A percentile compares a stretch with the other conserved stretches of the same genome.
Evolutionary conservation across 2,329 filamentous ascomycete species (phyloP).

Genomic region (Rosellinia necatrix): DNA sequence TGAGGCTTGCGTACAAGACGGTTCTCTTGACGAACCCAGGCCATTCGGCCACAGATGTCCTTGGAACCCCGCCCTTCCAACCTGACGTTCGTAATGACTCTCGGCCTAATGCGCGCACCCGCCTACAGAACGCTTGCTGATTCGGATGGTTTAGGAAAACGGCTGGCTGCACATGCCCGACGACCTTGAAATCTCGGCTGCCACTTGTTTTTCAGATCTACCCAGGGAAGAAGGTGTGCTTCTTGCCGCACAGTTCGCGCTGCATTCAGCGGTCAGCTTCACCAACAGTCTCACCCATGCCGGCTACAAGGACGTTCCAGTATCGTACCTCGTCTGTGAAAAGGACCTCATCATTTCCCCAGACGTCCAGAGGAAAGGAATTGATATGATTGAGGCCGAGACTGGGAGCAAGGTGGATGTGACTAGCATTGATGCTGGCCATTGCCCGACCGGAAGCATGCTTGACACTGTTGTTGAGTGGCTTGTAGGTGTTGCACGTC

Average conservation of each 20-base stretch:
- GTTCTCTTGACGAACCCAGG: constrained; percentile 35
- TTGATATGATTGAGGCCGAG: constrained; percentile 40
- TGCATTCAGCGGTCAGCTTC: constrained; percentile 45
- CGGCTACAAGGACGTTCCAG: constrained; percentile 47
- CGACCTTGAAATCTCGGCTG: constrained; percentile 22
- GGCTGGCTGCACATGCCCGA: constrained; percentile 37
- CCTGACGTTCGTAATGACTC: too few species aligned
- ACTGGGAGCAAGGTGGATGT: constrained; percentile 44
- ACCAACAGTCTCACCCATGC: constrained; percentile 42
- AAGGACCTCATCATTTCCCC: constrained; percentile 42
- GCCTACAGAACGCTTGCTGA: neutral
- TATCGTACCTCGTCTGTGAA: constrained; percentile 47
- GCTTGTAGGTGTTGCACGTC: constrained; percentile 18
- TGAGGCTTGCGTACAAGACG: constrained; percentile 41
- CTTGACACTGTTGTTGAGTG: constrained; percentile 36
- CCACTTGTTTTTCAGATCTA: constrained; percentile 35
- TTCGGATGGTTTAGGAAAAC: constrained; percentile 26
- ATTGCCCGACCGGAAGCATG: constrained; percentile 39
- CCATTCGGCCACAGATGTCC: constrained; percentile 20
- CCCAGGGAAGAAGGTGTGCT: constrained; percentile 31
- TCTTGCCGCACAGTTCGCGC: constrained; percentile 10
- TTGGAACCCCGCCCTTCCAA: neutral
- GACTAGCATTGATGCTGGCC: constrained; percentile 42
- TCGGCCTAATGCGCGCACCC: neutral
- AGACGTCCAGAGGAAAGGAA: constrained; percentile 39